phyloP scores from a whole-genome alignment of 306 rosid species.

The Prunus mira region DNA sequence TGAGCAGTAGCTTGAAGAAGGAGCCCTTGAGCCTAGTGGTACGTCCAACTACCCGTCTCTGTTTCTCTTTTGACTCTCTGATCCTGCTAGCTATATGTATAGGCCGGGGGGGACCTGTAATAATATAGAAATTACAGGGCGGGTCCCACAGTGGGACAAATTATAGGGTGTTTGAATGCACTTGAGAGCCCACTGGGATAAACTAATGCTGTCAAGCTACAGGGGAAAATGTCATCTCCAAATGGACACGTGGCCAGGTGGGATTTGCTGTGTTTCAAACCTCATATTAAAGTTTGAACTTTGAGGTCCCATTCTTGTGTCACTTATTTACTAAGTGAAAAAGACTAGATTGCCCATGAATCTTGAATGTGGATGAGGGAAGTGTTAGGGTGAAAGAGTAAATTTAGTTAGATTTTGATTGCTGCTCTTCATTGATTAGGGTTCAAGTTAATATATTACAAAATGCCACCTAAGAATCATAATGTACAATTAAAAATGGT shows the following conservation, averaged over 20 bases:
- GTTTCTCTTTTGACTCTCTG: constrained; percentile 36
- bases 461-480: constrained; percentile 4
- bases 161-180: not conserved
- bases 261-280: not conserved
- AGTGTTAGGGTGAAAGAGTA: not conserved
- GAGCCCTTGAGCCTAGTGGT: constrained; percentile 7
- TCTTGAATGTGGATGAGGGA: not conserved
- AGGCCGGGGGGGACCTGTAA: not conserved
- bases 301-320: not conserved
- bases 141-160: not conserved
- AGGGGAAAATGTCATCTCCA: not conserved
- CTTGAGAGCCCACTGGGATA: not conserved
- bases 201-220: not conserved
- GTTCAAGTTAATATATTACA: not conserved
- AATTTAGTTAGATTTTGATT: not conserved
- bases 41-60: constrained; percentile 54
- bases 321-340: not conserved
- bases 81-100: not conserved
- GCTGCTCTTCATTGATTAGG: not conserved
- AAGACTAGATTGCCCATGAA: not conserved
- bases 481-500: not conserved
- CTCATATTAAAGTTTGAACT: not conserved
- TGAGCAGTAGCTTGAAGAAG: constrained; percentile 28
- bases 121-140: not conserved
- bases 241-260: not conserved